Evolutionary conservation across 2,329 filamentous ascomycete species (phyloP).

Genomic region (Alternaria arbusti): DNA sequence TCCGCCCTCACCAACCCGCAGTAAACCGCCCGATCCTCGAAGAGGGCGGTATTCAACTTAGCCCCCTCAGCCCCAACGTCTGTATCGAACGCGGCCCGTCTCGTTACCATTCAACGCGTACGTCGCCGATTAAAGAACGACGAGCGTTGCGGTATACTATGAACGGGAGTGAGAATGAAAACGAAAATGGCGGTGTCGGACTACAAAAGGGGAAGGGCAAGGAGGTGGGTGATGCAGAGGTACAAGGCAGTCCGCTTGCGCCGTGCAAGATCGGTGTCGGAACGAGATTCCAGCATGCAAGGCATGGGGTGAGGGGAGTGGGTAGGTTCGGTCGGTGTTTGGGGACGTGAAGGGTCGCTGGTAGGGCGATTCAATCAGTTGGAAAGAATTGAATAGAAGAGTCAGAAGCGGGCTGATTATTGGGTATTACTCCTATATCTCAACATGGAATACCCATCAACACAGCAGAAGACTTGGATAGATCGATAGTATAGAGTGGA

Average conservation of each 20-base stretch:
- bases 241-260: background rate
- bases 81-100: conserved; percentile 38
- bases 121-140: background rate
- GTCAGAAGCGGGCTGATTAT: background rate
- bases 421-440: background rate
- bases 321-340: background rate
- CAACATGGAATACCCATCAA: background rate
- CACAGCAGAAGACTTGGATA: background rate
- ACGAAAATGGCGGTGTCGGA: background rate
- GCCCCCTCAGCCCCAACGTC: conserved; percentile 38
- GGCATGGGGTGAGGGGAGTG: background rate
- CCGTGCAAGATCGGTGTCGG: conserved; percentile 11
- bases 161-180: background rate
- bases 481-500: background rate
- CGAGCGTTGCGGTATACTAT: background rate
- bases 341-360: background rate
- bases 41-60: conserved; percentile 20
- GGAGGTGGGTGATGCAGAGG: background rate
- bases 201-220: too few species aligned
- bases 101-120: conserved; percentile 13
- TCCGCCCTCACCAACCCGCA: background rate
- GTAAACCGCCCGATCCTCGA: background rate
- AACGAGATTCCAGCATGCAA: conserved; percentile 15
- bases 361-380: too few species aligned
- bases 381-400: background rate